phyloP scores from a whole-genome alignment of 2,329 filamentous ascomycete species.

The Sarocladium brachiariae region DNA sequence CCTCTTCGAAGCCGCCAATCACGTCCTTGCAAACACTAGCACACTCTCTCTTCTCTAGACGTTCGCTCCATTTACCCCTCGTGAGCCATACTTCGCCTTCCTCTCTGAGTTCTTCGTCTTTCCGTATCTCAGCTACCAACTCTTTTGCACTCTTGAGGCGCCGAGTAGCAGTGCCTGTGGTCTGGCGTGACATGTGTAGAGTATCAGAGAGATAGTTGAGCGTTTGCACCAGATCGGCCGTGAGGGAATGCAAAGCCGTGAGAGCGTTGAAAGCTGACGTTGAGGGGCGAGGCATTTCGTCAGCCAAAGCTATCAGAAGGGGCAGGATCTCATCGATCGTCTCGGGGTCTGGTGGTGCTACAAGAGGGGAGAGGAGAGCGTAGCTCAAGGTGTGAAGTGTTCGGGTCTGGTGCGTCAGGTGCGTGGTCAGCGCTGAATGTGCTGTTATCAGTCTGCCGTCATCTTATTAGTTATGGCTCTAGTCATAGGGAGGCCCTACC shows the following conservation, averaged over 20 bases:
- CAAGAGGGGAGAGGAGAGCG: slow-evolving; percentile 61
- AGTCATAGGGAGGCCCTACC: neutral
- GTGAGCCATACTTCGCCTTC: slow-evolving; percentile 78
- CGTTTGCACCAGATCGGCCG: slow-evolving; percentile 67
- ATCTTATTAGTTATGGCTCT: neutral
- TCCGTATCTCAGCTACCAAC: slow-evolving; percentile 75
- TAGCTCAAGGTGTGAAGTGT: slow-evolving; percentile 68
- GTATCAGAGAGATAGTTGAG: slow-evolving; percentile 85
- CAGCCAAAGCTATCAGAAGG: slow-evolving; percentile 56
- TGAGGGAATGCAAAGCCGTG: slow-evolving; percentile 61
- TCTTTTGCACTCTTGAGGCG: slow-evolving; percentile 76
- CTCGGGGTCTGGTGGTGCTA: slow-evolving; percentile 54
- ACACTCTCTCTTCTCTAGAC: slow-evolving; percentile 70
- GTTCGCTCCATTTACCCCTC: slow-evolving; percentile 74
- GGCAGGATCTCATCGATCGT: slow-evolving; percentile 64
- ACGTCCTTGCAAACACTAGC: slow-evolving; percentile 80
- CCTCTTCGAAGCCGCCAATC: slow-evolving; percentile 84
- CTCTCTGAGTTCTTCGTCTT: slow-evolving; percentile 75
- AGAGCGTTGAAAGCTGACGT: slow-evolving; percentile 60
- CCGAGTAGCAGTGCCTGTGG: slow-evolving; percentile 72
- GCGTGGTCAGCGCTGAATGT: slow-evolving; percentile 66
- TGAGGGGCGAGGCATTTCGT: slow-evolving; percentile 59
- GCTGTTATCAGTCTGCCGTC: slow-evolving; percentile 61
- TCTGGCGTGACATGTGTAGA: slow-evolving; percentile 88
- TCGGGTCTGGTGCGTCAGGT: slow-evolving; percentile 68